These are phyloP conservation scores for Suhomyces faveliae DNA, from an alignment of 805 yeast species.

Conservation along the genomic window DNA sequence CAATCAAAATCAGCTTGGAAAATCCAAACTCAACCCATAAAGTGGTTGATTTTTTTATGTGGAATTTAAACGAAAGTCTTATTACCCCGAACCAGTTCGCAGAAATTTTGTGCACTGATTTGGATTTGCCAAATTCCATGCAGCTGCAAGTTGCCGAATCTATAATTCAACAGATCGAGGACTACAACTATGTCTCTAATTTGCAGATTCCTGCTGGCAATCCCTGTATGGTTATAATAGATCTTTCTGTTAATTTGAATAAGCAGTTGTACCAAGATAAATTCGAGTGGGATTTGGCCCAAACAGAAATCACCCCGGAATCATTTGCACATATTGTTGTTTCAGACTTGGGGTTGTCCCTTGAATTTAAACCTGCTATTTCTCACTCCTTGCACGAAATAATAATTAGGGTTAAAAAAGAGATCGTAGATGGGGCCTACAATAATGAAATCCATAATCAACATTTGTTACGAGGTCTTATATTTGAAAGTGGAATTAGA, in stretches of 20 bases:
- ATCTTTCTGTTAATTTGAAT: constrained; percentile 77
- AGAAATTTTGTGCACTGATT: constrained; percentile 71
- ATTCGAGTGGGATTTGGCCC: constrained; percentile 86
- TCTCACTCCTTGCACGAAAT: constrained; percentile 84
- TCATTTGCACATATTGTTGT: constrained; percentile 79
- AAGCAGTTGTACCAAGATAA: constrained; percentile 85
- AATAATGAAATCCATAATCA: constrained; percentile 43
- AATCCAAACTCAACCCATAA: constrained; percentile 47
- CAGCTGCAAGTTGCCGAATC: constrained; percentile 65
- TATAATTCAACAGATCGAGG: constrained; percentile 79
- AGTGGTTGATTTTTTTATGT: constrained; percentile 65
- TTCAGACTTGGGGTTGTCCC: constrained; percentile 74
- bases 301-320: constrained; percentile 67
- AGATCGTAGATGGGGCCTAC: constrained; percentile 62
- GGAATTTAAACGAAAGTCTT: constrained; percentile 67
- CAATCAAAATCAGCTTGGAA: constrained; percentile 63
- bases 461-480: constrained; percentile 41
- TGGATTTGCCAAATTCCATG: constrained; percentile 70
- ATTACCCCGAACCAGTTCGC: constrained; percentile 77
- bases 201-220: constrained; percentile 58
- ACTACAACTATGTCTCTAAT: constrained; percentile 60
- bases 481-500: constrained; percentile 44
- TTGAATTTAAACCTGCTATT: constrained; percentile 88
- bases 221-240: constrained; percentile 59
- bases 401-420: constrained; percentile 72